Base-by-base conservation (phyloP, 306 rosid genomes). In the Dalbergia oliveri region DNA sequence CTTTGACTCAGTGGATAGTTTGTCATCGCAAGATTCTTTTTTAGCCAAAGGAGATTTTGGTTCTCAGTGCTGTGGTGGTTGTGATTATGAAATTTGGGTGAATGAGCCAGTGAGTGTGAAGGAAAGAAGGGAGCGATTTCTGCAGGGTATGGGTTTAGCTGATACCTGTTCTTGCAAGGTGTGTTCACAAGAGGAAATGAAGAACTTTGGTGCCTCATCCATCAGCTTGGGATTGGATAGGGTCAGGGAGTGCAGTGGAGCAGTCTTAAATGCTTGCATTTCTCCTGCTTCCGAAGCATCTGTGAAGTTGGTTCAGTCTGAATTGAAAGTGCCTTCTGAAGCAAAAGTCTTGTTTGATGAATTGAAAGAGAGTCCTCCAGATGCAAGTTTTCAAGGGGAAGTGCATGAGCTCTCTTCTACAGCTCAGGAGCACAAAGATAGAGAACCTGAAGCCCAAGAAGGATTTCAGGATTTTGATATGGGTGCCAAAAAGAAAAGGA, bases 61-160 rank as follows among this genome's bases (percentile, higher is more conserved):
- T 9, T 47, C 56, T 57, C 61, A 77, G 15, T 71, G 79, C 43
- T 62, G 59, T 19, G 86, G 69, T 60, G 41, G 41, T 37, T 37
- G 41, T 37, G 41, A 37, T 37, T 89, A 86, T 75, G 89, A 85
- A 72, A 63, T 93, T 81, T 95, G 99, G 97, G 62, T 84, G 82
- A 89, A 80, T 73, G 93, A 95, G 80, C 99, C 93, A 53, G 76
- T 45, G 16, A 90, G 99, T 87, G 92, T 95, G 41, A 85, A 79
- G 86, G 88, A 88, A 86, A 91, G 99, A 72, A 76, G 91, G 65
- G 83, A 80, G 50, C 69, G 41, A 7, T 93, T 95, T 87, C 90
- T 95, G 6, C 79, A 64, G n/a, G 79, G 74, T 56, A 87, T 88
- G 87, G 96, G 94, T 45, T 86, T 91, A 5, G 82, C 19, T 66